A percentile compares a stretch with the other conserved stretches of the same genome.
These are phyloP conservation scores for Tolypocladium tropicale DNA, from an alignment of 2,329 filamentous ascomycete genomes.

Conservation along the genomic window DNA sequence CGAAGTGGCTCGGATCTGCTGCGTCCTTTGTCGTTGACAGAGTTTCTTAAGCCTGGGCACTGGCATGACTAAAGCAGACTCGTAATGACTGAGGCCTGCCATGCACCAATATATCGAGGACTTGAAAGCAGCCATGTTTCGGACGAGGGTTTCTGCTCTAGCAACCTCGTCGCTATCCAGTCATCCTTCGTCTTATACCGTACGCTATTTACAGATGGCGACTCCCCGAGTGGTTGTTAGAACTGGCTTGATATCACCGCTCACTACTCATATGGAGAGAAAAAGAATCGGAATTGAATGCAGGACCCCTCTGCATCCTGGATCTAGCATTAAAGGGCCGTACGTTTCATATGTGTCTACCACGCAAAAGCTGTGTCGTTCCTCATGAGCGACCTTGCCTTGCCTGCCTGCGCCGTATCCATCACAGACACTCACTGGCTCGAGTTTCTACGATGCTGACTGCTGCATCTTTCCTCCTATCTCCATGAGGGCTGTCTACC, in stretches of 20 bases:
- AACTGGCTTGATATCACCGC: neutral
- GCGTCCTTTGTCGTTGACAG: neutral
- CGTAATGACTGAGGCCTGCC: neutral
- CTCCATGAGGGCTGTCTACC: slow-evolving; percentile 14
- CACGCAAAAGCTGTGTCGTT: neutral
- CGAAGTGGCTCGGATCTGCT: neutral
- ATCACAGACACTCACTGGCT: slow-evolving; percentile 1
- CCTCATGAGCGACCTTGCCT: neutral
- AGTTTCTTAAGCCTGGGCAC: no score
- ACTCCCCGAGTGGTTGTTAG: neutral
- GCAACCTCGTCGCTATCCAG: neutral
- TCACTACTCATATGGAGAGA: neutral
- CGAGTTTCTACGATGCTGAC: neutral
- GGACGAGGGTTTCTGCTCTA: neutral
- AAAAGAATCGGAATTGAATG: neutral
- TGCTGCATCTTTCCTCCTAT: slow-evolving; percentile 5
- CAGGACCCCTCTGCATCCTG: neutral
- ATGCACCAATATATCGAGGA: no score
- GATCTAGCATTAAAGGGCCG: slow-evolving; percentile 8
- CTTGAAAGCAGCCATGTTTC: neutral
- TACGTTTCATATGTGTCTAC: slow-evolving; percentile 5
- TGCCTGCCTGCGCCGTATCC: neutral
- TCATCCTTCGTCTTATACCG: no score
- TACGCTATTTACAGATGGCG: no score
- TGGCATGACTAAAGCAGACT: neutral